Conservation (phyloP, 78 protist genomes). For the Acrasis kona region DNA sequence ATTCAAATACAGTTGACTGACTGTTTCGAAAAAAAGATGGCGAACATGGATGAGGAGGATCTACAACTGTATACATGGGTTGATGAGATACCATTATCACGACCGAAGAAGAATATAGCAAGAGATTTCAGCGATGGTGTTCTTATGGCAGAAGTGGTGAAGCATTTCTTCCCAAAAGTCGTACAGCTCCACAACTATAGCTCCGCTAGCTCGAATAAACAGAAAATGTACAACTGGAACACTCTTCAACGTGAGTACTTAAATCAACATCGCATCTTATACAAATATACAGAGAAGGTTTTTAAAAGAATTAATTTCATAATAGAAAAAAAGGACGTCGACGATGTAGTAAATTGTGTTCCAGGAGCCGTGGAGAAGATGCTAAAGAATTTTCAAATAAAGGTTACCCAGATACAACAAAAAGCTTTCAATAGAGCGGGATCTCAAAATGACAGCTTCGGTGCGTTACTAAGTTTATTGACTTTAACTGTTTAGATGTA, state of each 20-base stretch:
- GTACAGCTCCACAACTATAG: constrained; percentile 72
- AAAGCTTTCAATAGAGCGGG: background rate
- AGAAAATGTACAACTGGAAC: constrained; percentile 55
- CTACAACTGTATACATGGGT: constrained; percentile 60
- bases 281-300: constrained; percentile 17
- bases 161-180: constrained; percentile 25
- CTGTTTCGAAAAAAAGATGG: too few species aligned
- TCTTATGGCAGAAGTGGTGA: constrained; percentile 33
- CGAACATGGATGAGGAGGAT: constrained; percentile 31
- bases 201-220: constrained; percentile 13
- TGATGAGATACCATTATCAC: constrained; percentile 53
- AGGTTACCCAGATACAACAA: constrained; percentile 1
- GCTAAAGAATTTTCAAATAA: constrained; percentile 6
- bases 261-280: too few species aligned
- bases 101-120: constrained; percentile 63
- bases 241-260: too few species aligned
- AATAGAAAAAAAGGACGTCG: background rate
- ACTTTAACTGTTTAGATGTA: background rate
- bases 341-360: background rate
- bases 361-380: constrained; percentile 37
- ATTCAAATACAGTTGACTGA: too few species aligned
- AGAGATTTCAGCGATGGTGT: constrained; percentile 76
- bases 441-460: background rate
- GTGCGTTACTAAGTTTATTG: background rate
- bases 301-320: constrained; percentile 9